These are phyloP conservation scores for Wallacemonas sp. DNA, from an alignment of 208 protist species.

Conservation along the genomic window DNA sequence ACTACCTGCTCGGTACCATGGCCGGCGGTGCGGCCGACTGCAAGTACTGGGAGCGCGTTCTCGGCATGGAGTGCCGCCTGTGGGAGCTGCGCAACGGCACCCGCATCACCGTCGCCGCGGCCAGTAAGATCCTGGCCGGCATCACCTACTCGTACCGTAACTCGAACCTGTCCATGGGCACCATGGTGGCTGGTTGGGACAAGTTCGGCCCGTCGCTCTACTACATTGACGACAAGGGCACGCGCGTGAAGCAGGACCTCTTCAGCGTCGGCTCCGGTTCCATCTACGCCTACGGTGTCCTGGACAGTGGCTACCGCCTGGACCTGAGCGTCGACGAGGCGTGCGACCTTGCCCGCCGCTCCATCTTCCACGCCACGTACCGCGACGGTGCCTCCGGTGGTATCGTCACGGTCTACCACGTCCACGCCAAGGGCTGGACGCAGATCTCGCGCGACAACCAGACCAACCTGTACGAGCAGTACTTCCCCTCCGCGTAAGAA, in stretches of 20 bases:
- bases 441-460: slow-evolving; percentile 95
- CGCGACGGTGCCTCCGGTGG: slow-evolving; percentile 99
- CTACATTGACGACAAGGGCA: slow-evolving; percentile 99
- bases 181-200: slow-evolving; percentile 98
- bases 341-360: slow-evolving; percentile 96
- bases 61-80: slow-evolving; percentile 95
- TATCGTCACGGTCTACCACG: slow-evolving; percentile 96
- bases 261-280: slow-evolving; percentile 99
- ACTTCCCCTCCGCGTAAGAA: slow-evolving; percentile 39
- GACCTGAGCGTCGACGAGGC: slow-evolving; percentile 97
- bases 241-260: slow-evolving; percentile 96
- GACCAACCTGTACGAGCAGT: slow-evolving; percentile 83
- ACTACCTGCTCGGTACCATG: slow-evolving; percentile 99
- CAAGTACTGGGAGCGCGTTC: slow-evolving; percentile 99
- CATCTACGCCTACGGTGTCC: slow-evolving; percentile 99
- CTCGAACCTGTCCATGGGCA: slow-evolving; percentile 98
- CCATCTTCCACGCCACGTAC: slow-evolving; percentile 99
- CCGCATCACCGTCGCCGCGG: slow-evolving; percentile 98
- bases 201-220: slow-evolving; percentile 98
- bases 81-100: slow-evolving; percentile 96
- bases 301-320: slow-evolving; percentile 96
- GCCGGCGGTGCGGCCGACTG: slow-evolving; percentile 99
- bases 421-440: slow-evolving; percentile 94
- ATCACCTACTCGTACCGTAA: slow-evolving; percentile 99
- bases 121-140: slow-evolving; percentile 99